These are phyloP conservation scores for Blastobotrys buckinghamii DNA, from an alignment of 1,139 yeast species.

Conservation along the genomic window DNA sequence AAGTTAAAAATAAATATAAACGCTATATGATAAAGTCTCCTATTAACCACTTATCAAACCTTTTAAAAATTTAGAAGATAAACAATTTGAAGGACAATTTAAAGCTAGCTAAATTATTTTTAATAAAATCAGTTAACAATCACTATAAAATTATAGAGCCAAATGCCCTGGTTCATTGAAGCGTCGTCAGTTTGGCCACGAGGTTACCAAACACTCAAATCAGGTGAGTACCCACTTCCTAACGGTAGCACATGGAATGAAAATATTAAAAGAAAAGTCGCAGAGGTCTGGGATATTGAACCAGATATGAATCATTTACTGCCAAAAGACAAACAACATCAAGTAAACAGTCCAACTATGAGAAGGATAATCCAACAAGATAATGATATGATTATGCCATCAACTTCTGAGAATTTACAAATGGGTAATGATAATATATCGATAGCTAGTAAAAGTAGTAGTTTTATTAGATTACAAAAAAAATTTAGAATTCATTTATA, in stretches of 20 bases:
- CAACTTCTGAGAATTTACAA: background rate
- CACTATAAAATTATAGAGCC: too few species aligned
- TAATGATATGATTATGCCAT: background rate
- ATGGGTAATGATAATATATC: background rate
- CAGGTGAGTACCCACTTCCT: constrained; percentile 4
- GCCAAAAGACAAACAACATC: background rate
- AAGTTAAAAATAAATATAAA: too few species aligned
- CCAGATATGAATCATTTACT: background rate
- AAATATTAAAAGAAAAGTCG: background rate
- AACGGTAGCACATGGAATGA: constrained; percentile 4
- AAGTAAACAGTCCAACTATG: background rate
- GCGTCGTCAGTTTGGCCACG: constrained; percentile 3
- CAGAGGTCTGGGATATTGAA: constrained; percentile 1
- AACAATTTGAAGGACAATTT: too few species aligned
- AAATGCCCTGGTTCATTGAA: constrained; percentile 6
- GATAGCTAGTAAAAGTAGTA: background rate
- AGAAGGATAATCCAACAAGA: background rate
- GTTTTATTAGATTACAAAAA: constrained; percentile 3
- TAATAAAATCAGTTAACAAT: too few species aligned
- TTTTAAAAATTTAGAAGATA: too few species aligned
- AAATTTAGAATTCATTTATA: background rate
- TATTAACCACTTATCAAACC: too few species aligned
- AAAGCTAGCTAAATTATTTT: too few species aligned
- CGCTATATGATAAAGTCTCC: too few species aligned
- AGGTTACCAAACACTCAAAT: background rate